A percentile compares a stretch with the other conserved stretches of the same genome.
These are phyloP conservation scores for Penicillium sp. DNA, from an alignment of 2,329 filamentous ascomycete genomes.

Conservation along the genomic window DNA sequence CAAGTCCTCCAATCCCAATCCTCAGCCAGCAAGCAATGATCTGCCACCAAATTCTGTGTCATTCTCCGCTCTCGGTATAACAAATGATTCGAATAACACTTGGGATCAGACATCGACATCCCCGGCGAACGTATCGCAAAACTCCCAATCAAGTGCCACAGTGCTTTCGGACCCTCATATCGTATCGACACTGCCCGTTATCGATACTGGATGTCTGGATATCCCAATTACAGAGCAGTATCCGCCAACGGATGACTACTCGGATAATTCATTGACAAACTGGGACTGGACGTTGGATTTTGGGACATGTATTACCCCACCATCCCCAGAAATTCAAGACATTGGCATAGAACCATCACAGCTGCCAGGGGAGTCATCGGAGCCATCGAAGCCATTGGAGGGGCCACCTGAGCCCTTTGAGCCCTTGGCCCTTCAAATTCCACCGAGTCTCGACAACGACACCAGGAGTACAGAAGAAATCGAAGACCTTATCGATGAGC, in stretches of 20 bases:
- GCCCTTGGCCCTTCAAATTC: slow-evolving; percentile 1
- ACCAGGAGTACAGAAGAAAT: slow-evolving; percentile 8
- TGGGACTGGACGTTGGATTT: slow-evolving; percentile 1
- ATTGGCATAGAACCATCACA: neutral
- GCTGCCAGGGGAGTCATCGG: neutral
- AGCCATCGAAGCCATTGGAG: neutral
- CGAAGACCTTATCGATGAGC: slow-evolving; percentile 30
- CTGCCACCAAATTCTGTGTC: neutral
- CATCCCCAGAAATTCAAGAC: neutral
- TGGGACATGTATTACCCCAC: neutral
- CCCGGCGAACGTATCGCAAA: neutral
- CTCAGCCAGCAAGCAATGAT: neutral
- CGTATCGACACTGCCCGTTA: neutral
- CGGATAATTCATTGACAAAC: neutral
- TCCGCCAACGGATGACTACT: neutral
- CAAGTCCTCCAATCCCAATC: neutral
- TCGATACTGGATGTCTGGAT: neutral
- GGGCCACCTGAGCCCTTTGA: neutral
- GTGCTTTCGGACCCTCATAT: neutral
- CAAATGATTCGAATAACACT: neutral
- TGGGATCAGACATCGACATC: neutral
- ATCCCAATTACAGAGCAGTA: neutral
- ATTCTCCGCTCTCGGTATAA: neutral
- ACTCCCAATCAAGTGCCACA: neutral
- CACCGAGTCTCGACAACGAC: slow-evolving; percentile 3